phyloP scores from a whole-genome alignment of 805 yeast species.

The Yarrowia sp. region DNA sequence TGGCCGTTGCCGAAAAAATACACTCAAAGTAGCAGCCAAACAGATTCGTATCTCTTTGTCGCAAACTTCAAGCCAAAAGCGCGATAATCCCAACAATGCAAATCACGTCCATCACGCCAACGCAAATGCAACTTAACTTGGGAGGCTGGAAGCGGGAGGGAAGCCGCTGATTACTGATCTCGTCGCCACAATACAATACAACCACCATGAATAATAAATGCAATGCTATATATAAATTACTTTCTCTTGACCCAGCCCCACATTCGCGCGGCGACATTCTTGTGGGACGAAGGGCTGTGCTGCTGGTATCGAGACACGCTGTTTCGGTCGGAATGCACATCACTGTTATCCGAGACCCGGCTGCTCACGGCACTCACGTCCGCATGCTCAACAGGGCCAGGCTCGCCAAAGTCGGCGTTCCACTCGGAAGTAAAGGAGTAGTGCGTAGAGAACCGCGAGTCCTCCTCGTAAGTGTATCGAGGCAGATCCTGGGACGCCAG shows the following conservation, averaged over 20 bases:
- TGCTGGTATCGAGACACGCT: not conserved
- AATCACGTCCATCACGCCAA: not conserved
- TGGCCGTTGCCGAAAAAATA: too few species aligned
- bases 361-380: constrained; percentile 14
- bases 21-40: not conserved
- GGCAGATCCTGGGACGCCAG: constrained; percentile 6
- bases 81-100: not conserved
- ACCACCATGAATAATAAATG: constrained; percentile 5
- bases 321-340: not conserved
- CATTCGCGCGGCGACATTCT: constrained; percentile 31
- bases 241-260: constrained; percentile 35
- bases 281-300: constrained; percentile 25
- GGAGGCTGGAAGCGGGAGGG: too few species aligned
- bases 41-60: too few species aligned
- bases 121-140: not conserved
- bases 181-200: too few species aligned
- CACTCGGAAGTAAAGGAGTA: constrained; percentile 18
- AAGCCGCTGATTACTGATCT: too few species aligned
- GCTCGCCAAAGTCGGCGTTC: constrained; percentile 34
- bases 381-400: constrained; percentile 37
- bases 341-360: constrained; percentile 3
- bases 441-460: constrained; percentile 3
- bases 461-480: constrained; percentile 19
- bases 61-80: too few species aligned
- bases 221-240: constrained; percentile 26